Base-by-base conservation (phyloP, 2,329 filamentous ascomycete genomes). In the Dactylella cylindrospora region DNA sequence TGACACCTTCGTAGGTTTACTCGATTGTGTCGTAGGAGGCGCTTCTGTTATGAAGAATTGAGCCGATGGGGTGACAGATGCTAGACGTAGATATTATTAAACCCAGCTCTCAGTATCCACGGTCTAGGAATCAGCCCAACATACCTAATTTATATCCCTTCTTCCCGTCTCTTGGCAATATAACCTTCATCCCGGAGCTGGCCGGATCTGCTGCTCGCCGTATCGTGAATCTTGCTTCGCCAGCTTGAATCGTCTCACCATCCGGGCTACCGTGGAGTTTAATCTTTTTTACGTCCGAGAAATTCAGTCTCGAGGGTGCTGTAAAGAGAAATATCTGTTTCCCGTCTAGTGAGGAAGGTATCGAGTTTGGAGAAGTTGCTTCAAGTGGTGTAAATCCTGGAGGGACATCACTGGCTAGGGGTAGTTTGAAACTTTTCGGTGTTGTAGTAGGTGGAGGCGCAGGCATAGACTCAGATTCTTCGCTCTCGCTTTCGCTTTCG, bases 101-200 rank as follows among this genome's bases (percentile, higher is more conserved):
- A 8, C 4, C 13, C 8, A 33, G 17, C 38, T 5, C 15, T 15
- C 26, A n/a, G 29, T 12, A 35, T 25, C 10, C 35, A 3, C 26
- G n/a, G 25, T 29, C 17, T 35, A 28, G 3, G 8, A 8, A 19
- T 33, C 17, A 15, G 12, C 7, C 20, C 13, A 23, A 64, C 49
- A 36, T 62, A 68, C 67, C 51, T 40, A 66, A 31, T 20, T 61
- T 38, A 22, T 68, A 68, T 4, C 64, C 55, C 20, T 67, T 66
- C 38, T 59, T 62, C 8, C 64, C 65, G 26, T 67, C 59, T 20
- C 45, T 47, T 15, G 57, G 57, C 5, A 62, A 15, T 12, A 46
- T 29, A 13, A 62, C 36, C 19, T 54, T 62, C 43, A 62, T 62
- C 22, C 57, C 54, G 9, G 57, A 62, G 13, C 49, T 62, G 15